Conservation (phyloP, 2,329 filamentous ascomycete species). For the Mollisia scopiformis region DNA sequence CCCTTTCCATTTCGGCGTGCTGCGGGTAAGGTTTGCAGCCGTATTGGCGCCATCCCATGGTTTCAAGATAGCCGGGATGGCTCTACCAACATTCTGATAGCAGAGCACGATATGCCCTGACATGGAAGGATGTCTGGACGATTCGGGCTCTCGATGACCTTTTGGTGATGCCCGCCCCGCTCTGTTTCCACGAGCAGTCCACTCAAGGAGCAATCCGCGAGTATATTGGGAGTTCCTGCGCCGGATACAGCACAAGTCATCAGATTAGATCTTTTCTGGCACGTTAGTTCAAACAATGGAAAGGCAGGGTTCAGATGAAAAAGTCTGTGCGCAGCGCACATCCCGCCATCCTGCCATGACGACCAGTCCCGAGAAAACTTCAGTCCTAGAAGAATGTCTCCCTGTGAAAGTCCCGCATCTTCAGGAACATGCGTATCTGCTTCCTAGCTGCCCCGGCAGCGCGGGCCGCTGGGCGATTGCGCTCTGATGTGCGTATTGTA, state of each 20-base stretch:
- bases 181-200: not conserved
- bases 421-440: not conserved
- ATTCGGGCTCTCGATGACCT: not conserved
- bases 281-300: conserved; percentile 11
- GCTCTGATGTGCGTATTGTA: not conserved
- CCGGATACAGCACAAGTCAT: not conserved
- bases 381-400: not conserved
- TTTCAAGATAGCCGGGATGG: conserved; percentile 25
- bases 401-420: not conserved
- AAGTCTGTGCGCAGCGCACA: conserved; percentile 13
- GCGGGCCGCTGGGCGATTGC: not conserved
- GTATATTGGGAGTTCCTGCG: not conserved
- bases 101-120: conserved; percentile 3
- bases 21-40: conserved; percentile 1
- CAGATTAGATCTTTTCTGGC: conserved; percentile 2
- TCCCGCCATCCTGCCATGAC: conserved; percentile 1
- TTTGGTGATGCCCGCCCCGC: not conserved
- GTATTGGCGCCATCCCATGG: conserved; percentile 15
- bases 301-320: conserved; percentile 3
- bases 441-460: not conserved
- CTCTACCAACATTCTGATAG: conserved; percentile 6
- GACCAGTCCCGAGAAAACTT: not conserved
- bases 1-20: not conserved
- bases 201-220: not conserved
- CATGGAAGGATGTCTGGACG: not conserved